Conservation (phyloP, 176 grass and related monocot species). For the Aegilops speltoides region DNA sequence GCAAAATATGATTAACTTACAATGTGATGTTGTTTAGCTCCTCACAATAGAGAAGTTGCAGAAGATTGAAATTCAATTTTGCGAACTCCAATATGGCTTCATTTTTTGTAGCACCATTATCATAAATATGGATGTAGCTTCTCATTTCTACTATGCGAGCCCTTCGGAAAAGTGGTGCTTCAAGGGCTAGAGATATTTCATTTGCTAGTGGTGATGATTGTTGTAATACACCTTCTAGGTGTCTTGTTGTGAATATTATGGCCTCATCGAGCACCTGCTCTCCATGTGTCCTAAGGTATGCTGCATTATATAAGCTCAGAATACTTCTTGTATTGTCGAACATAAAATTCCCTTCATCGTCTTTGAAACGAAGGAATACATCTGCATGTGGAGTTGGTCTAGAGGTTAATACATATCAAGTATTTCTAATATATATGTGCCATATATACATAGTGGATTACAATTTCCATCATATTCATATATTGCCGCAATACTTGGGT, state of each 20-base stretch:
- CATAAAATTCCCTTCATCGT: constrained; percentile 10
- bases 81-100: constrained; percentile 35
- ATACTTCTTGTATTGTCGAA: constrained; percentile 23
- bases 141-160: constrained; percentile 30
- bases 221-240: constrained; percentile 7
- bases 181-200: constrained; percentile 3
- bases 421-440: background rate
- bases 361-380: constrained; percentile 23
- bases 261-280: constrained; percentile 38
- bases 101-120: constrained; percentile 25
- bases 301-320: constrained; percentile 43
- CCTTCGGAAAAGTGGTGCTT: constrained; percentile 33
- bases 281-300: constrained; percentile 26
- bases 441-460: background rate
- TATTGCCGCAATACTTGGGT: background rate
- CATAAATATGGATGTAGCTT: constrained; percentile 42
- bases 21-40: constrained; percentile 33
- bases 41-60: constrained; percentile 48
- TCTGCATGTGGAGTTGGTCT: constrained; percentile 16
- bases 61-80: constrained; percentile 54
- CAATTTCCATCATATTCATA: background rate
- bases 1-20: constrained; percentile 11
- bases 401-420: background rate
- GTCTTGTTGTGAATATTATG: constrained; percentile 19
- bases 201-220: background rate